These are phyloP conservation scores for Diaporthe humulicola DNA, from an alignment of 2,329 filamentous ascomycete genomes.

Conservation along the genomic window DNA sequence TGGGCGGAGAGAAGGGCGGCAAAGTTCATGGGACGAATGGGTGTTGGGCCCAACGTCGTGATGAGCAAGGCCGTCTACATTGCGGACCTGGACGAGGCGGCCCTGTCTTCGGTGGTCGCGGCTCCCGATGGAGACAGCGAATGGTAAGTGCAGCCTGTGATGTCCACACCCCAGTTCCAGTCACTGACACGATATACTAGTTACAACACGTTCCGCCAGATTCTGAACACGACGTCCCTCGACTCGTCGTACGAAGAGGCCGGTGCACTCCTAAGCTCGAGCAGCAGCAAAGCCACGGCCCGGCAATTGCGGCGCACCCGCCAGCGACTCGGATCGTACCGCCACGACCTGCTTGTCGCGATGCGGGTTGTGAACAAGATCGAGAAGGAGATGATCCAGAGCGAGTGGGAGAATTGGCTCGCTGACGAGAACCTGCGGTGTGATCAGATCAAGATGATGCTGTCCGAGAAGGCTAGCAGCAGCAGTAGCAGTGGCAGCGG, in stretches of 20 bases:
- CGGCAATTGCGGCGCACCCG: conserved; percentile 82
- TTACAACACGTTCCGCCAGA: conserved; percentile 72
- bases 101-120: conserved; percentile 52
- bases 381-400: conserved; percentile 85
- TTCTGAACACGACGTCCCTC: conserved; percentile 70
- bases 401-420: conserved; percentile 96
- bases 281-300: conserved; percentile 66
- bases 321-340: conserved; percentile 84
- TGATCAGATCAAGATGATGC: conserved; percentile 66
- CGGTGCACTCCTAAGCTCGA: conserved; percentile 60
- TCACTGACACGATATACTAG: conserved; percentile 49
- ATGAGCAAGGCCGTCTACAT: conserved; percentile 92
- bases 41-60: conserved; percentile 81
- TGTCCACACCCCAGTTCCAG: not conserved
- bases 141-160: conserved; percentile 54
- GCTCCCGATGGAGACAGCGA: conserved; percentile 60
- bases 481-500: conserved; percentile 38
- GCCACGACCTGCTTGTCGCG: conserved; percentile 91
- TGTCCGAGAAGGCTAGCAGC: conserved; percentile 47
- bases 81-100: conserved; percentile 79
- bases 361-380: conserved; percentile 91
- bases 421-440: conserved; percentile 83
- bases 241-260: conserved; percentile 69
- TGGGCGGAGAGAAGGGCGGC: conserved; percentile 86
- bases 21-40: conserved; percentile 85